phyloP scores from a whole-genome alignment of 2,329 filamentous ascomycete genomes.

The Aspergillus sp. region DNA sequence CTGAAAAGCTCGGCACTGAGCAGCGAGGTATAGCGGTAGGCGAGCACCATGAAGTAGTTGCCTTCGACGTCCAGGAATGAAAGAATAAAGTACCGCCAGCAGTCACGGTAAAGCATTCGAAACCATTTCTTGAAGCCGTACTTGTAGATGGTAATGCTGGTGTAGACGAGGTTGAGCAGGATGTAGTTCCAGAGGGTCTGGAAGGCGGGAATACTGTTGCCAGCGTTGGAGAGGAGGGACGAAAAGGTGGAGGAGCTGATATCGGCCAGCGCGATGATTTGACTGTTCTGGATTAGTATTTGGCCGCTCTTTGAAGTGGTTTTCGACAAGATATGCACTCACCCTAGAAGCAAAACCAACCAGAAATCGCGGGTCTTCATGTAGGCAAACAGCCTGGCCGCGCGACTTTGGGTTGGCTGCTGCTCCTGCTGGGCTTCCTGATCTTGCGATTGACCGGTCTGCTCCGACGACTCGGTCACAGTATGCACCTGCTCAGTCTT shows the following conservation, averaged over 20 bases:
- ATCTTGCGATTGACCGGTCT: not conserved
- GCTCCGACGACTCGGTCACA: not conserved
- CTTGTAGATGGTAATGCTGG: conserved; percentile 72
- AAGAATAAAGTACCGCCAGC: conserved; percentile 92
- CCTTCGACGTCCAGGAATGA: conserved; percentile 91
- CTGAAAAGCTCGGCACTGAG: conserved; percentile 92
- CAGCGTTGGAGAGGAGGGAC: conserved; percentile 65
- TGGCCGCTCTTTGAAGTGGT: not conserved
- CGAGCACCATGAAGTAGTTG: conserved; percentile 95
- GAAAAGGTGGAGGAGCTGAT: conserved; percentile 64
- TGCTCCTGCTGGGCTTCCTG: not conserved
- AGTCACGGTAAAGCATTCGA: conserved; percentile 65
- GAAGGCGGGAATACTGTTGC: conserved; percentile 86
- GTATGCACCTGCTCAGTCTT: conserved; percentile 4
- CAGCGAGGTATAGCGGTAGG: conserved; percentile 88
- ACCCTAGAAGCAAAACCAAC: conserved; percentile 6
- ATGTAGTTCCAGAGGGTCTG: conserved; percentile 95
- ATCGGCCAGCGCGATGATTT: conserved; percentile 7
- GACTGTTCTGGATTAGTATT: not conserved
- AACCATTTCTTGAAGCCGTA: conserved; percentile 74
- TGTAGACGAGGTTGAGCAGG: conserved; percentile 78
- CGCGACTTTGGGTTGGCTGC: not conserved
- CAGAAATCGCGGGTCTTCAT: conserved; percentile 12
- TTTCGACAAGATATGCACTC: not conserved
- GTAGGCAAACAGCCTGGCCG: conserved; percentile 2